Conservation (phyloP, 305 asterid species). For the Rubia tinctorum region DNA sequence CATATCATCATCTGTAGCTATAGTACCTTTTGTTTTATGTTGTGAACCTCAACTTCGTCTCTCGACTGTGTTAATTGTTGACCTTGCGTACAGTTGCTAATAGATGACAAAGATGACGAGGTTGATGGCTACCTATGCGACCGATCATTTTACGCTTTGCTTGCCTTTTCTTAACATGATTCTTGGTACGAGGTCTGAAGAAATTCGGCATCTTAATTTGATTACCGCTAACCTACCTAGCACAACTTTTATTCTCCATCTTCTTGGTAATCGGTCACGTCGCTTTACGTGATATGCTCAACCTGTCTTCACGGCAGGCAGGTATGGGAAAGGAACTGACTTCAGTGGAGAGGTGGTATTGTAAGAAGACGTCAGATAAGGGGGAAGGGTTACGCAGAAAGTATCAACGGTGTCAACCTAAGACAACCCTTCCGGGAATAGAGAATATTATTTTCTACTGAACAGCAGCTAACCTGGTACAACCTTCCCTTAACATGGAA, state of each 20-base stretch:
- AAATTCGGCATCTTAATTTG: too few relatives aligned
- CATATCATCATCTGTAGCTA: not conserved
- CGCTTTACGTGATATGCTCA: too few relatives aligned
- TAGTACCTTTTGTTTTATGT: not conserved
- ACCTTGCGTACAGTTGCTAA: not conserved
- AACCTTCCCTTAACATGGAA: not conserved
- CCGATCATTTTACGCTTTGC: not conserved
- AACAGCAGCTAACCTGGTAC: not conserved
- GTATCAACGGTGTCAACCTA: not conserved
- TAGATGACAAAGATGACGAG: not conserved
- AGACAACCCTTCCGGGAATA: not conserved
- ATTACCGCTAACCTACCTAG: too few relatives aligned
- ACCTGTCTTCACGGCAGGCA: too few relatives aligned
- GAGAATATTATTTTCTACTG: not conserved
- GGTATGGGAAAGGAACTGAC: too few relatives aligned
- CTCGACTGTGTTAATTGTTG: not conserved
- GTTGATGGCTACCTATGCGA: not conserved
- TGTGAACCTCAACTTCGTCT: not conserved
- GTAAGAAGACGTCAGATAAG: too few relatives aligned
- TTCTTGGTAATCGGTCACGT: too few relatives aligned
- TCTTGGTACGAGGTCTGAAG: too few relatives aligned
- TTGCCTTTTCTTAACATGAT: too few relatives aligned
- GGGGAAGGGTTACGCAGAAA: not conserved
- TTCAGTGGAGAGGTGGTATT: too few relatives aligned
- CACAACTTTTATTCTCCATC: too few relatives aligned